Evolutionary conservation across 2,329 filamentous ascomycete species (phyloP), one percentile per base, ranked within the genome.

Genomic region (Aspergillus flavus): DNA sequence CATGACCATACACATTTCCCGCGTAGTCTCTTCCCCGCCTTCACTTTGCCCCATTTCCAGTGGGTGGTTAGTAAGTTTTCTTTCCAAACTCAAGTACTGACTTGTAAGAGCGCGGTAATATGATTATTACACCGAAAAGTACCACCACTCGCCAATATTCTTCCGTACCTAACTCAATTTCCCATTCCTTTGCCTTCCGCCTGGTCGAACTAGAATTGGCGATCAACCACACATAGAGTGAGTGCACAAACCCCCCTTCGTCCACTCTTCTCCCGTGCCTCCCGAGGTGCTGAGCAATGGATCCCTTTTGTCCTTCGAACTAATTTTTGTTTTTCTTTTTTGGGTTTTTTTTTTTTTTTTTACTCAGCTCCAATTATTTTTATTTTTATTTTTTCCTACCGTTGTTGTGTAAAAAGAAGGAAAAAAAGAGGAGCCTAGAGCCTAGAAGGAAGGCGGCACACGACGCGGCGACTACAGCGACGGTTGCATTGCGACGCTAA

Each of bases 401-500:
- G 32, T 52, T 26, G 28, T 57, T 58, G 36, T 32, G 28, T 46
- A 58, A 58, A 56, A 58, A 60, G 12, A 23, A 50, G 10, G 9
- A 10, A 32, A 32, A 50, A 30, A 50, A 19, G 26, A 30, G 26
- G 14, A 52, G 48, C 55, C 28, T 53, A 64, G 65, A 59, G 55
- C 54, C 57, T 9, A 55, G 28, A 21, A 32, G 32, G 43, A 58
- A 60, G 61, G 64, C 62, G 62, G 66, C 62, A 66, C 63, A 52
- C 16, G 30, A 32, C 46, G 26, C 46, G 28, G 48, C 28, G 48
- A 69, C 64, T 53, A 65, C 59, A 63, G 55, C 64, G 66, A 72
- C 65, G 70, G 69, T 72, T 72, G 72, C 70, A 72, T 73, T 70
- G 67, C 68, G 66, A 74, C 70, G 62, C 69, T 74, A 71, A 73